Conservation (phyloP, 768 basidiomycete species). For the Leccinellum rugosiceps region DNA sequence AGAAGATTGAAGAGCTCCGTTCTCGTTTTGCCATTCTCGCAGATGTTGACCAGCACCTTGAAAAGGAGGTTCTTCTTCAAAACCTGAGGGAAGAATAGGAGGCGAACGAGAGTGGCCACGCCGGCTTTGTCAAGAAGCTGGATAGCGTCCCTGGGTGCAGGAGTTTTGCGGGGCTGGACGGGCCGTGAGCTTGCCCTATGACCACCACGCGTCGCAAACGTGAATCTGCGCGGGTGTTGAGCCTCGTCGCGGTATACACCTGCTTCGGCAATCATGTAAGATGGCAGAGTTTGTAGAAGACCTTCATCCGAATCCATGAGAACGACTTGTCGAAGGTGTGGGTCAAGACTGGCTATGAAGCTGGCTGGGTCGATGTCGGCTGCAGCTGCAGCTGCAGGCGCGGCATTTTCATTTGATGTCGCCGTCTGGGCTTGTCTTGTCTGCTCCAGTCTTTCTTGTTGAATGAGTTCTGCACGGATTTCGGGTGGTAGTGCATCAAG, state of each 20-base stretch:
- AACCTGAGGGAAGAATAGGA: slow-evolving; percentile 95
- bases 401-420: slow-evolving; percentile 26
- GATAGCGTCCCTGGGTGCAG: slow-evolving; percentile 78
- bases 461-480: slow-evolving; percentile 93
- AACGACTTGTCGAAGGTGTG: slow-evolving; percentile 85
- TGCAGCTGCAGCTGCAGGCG: slow-evolving; percentile 43
- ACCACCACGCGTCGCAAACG: slow-evolving; percentile 30
- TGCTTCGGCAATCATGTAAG: slow-evolving; percentile 84
- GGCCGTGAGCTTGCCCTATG: slow-evolving; percentile 25
- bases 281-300: slow-evolving; percentile 76
- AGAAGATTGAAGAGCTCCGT: slow-evolving; percentile 92
- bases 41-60: slow-evolving; percentile 89
- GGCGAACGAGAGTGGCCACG: slow-evolving; percentile 82
- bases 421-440: slow-evolving; percentile 47
- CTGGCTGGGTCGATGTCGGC: slow-evolving; percentile 84
- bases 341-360: slow-evolving; percentile 91
- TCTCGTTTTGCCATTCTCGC: slow-evolving; percentile 90
- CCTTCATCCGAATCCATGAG: slow-evolving; percentile 86
- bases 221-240: slow-evolving; percentile 34
- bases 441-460: slow-evolving; percentile 88
- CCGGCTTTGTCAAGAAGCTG: slow-evolving; percentile 89
- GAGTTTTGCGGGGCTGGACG: slow-evolving; percentile 45
- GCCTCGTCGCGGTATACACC: slow-evolving; percentile 63
- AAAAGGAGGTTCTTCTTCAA: slow-evolving; percentile 81
- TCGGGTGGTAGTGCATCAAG: slow-evolving; percentile 94